These are phyloP conservation scores for Aspergillus arachidicola DNA, from an alignment of 2,329 filamentous ascomycete species.

Conservation along the genomic window DNA sequence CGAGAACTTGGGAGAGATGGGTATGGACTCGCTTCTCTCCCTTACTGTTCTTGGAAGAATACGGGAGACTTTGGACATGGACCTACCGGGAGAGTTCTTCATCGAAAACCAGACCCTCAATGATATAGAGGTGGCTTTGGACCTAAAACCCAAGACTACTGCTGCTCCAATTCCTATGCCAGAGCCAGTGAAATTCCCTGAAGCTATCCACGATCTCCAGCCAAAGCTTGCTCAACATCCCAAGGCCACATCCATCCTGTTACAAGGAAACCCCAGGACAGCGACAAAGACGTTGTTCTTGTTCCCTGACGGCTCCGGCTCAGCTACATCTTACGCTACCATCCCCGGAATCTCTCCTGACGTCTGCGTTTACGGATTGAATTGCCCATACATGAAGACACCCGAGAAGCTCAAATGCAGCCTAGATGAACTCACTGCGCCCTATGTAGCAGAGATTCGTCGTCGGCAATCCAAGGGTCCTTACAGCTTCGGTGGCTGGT, in stretches of 20 bases:
- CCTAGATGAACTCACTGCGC: constrained; percentile 39
- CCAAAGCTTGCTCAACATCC: constrained; percentile 30
- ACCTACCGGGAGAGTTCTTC: constrained; percentile 47
- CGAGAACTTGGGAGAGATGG: constrained; percentile 46
- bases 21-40: constrained; percentile 51
- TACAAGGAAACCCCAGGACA: constrained; percentile 47
- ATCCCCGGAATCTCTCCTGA: constrained; percentile 45
- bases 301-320: constrained; percentile 51
- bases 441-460: constrained; percentile 49
- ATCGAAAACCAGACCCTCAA: constrained; percentile 47
- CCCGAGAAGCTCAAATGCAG: constrained; percentile 39
- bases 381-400: constrained; percentile 49
- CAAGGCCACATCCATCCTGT: constrained; percentile 45
- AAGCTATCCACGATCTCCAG: constrained; percentile 20
- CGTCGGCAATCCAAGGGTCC: constrained; percentile 55
- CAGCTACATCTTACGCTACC: constrained; percentile 49
- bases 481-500: constrained; percentile 73
- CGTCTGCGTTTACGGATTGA: constrained; percentile 46
- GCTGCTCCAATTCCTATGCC: constrained; percentile 13
- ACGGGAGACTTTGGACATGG: constrained; percentile 46
- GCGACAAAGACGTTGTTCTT: constrained; percentile 46
- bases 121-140: constrained; percentile 42
- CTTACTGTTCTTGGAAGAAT: constrained; percentile 49
- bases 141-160: constrained; percentile 39
- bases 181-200: constrained; percentile 25